Percentiles rank a stretch among this genome's conserved stretches.
phyloP scores from a whole-genome alignment of 495 filamentous ascomycete species.

The Penicillium flavigenum region DNA sequence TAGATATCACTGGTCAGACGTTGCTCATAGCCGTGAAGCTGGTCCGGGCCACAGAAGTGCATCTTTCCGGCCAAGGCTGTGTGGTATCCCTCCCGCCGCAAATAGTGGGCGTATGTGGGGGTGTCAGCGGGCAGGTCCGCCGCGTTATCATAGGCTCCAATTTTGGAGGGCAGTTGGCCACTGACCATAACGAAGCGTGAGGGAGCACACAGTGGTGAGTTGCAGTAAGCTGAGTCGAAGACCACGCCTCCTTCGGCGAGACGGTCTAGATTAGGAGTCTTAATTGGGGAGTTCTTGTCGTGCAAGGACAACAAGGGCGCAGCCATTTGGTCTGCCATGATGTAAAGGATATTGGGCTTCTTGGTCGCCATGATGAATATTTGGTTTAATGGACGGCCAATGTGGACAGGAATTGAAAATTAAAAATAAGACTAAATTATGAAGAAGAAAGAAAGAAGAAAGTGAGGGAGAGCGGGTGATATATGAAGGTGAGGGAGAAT shows the following conservation, averaged over 20 bases:
- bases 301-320: slow-evolving; percentile 82
- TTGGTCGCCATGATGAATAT: slow-evolving; percentile 48
- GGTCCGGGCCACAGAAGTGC: slow-evolving; percentile 87
- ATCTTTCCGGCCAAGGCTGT: slow-evolving; percentile 91
- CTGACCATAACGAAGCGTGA: slow-evolving; percentile 88
- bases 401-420: slow-evolving; percentile 5
- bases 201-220: slow-evolving; percentile 82
- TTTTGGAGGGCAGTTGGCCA: slow-evolving; percentile 81
- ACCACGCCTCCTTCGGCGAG: slow-evolving; percentile 74
- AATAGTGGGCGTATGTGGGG: slow-evolving; percentile 85
- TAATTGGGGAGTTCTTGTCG: slow-evolving; percentile 75
- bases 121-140: slow-evolving; percentile 69
- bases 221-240: slow-evolving; percentile 88
- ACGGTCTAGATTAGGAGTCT: slow-evolving; percentile 82
- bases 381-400: slow-evolving; percentile 31
- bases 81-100: slow-evolving; percentile 81
- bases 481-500: slow-evolving; percentile 20
- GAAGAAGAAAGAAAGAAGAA: slow-evolving; percentile 4
- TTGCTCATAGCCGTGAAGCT: slow-evolving; percentile 86
- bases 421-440: slow-evolving; percentile 1
- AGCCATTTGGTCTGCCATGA: slow-evolving; percentile 92
- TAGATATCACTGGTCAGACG: slow-evolving; percentile 90
- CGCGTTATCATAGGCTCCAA: slow-evolving; percentile 85
- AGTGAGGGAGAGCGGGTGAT: slow-evolving; percentile 11
- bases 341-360: slow-evolving; percentile 76